phyloP scores from a whole-genome alignment of 225 moss, liverwort and hornwort genomes.

The Sphagnum contortum region DNA sequence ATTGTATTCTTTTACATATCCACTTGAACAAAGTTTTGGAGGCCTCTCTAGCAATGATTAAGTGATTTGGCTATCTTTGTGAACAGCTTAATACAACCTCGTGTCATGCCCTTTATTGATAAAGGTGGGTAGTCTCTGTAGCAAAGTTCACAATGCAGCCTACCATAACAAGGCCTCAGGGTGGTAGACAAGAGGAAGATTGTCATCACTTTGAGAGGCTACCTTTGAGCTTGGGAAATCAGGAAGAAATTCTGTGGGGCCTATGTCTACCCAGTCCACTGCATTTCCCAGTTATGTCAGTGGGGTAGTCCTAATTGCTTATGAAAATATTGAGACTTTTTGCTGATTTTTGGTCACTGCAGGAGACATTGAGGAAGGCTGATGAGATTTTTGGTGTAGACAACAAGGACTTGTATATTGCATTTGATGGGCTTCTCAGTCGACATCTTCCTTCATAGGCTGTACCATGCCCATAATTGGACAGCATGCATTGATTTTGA shows the following conservation, averaged over 20 bases:
- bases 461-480: too few species aligned
- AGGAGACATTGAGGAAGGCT: constrained; percentile 67
- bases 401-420: constrained; percentile 59
- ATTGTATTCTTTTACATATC: too few species aligned
- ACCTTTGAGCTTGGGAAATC: neutral
- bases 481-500: too few species aligned
- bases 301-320: too few species aligned
- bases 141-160: neutral
- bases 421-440: constrained; percentile 78
- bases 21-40: neutral
- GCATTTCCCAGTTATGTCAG: neutral
- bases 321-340: too few species aligned
- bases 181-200: too few species aligned
- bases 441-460: constrained; percentile 56
- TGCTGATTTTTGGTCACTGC: constrained; percentile 4
- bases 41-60: neutral
- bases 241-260: neutral
- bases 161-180: too few species aligned
- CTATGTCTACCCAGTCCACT: neutral
- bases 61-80: neutral
- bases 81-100: neutral
- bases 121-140: neutral
- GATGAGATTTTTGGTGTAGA: constrained; percentile 74
- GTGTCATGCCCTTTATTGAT: neutral
- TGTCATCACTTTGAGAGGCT: too few species aligned